Conservation (phyloP, 371 early-diverging fungal genomes). For the Mucor circinelloides region DNA sequence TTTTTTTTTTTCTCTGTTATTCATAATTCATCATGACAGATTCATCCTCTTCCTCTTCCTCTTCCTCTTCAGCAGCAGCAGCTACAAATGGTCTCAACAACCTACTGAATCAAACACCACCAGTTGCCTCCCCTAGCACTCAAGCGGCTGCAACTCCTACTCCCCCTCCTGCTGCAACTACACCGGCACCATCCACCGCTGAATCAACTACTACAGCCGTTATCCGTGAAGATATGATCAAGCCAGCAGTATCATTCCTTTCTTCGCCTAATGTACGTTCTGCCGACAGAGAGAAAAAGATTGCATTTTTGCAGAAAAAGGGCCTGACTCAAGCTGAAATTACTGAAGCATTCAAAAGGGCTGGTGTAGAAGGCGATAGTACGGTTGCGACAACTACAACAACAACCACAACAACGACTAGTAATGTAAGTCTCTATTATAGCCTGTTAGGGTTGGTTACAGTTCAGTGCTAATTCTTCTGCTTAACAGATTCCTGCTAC, state of each 20-base stretch:
- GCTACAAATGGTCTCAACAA: background rate
- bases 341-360: constrained; percentile 54
- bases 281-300: constrained; percentile 61
- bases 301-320: constrained; percentile 64
- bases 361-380: constrained; percentile 10
- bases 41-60: background rate
- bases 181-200: background rate
- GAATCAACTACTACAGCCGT: background rate
- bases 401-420: background rate
- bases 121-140: background rate
- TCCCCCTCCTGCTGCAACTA: background rate
- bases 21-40: background rate
- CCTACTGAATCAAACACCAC: background rate
- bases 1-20: background rate
- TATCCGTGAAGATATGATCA: constrained; percentile 56
- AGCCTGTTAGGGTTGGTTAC: background rate
- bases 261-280: constrained; percentile 60
- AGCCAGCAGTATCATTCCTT: constrained; percentile 59
- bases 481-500: background rate
- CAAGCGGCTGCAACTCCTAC: background rate
- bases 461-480: background rate
- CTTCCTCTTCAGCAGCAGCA: background rate
- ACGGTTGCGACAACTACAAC: background rate
- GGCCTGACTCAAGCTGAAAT: constrained; percentile 63
- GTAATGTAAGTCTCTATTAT: background rate